Evolutionary conservation across 257 asterid genomes (phyloP), one percentile per base, ranked within the genome.

Genomic region (Solanum etuberosum): DNA sequence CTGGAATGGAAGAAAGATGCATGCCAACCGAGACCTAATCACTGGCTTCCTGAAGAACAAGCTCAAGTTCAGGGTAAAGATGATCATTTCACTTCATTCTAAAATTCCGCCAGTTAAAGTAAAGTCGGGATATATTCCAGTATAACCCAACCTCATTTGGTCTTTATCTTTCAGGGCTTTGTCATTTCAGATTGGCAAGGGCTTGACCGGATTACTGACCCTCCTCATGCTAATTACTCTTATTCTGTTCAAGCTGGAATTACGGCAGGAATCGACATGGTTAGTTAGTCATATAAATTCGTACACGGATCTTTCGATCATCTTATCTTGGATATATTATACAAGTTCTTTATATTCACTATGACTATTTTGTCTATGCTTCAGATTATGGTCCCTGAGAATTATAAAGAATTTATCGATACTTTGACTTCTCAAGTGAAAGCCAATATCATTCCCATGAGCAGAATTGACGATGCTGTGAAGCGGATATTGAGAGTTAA

Each of bases 131-230:
- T 18, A 83, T 54, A 29, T n/a, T 51, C 27, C 73, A 16, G 48
- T 54, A 46, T 21, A 76, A 83, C 9, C 38, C 16, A 72, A 18
- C 2, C 31, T 9, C 67, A 10, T 80, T 11, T 61, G 83, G 76
- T 78, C 9, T 84, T 18, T 43, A 15, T 10, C 32, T 88, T 93
- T 63, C 94, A 96, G 98, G 99, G 99, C 20, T 95, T 96, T 76
- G 98, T 95, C 43, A 93, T 95, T 87, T 94, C 98, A 34, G 99
- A 96, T 90, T 95, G 98, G 98, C 90, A 91, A 84, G 99, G 98
- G 4, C 90, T 96, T 37, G 99, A 96, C 87, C 93, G 90, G 87
- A 95, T 96, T 54, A 95, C 99, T 1, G 51, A 43, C 57, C 98
- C 98, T 13, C 97, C 98, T n/a, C 98, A 90, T 80, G 13, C 87